A percentile compares a stretch with the other conserved stretches of the same genome.
These are phyloP conservation scores for Senecio squalidus DNA, from an alignment of 140 eudicot species.

Conservation along the genomic window DNA sequence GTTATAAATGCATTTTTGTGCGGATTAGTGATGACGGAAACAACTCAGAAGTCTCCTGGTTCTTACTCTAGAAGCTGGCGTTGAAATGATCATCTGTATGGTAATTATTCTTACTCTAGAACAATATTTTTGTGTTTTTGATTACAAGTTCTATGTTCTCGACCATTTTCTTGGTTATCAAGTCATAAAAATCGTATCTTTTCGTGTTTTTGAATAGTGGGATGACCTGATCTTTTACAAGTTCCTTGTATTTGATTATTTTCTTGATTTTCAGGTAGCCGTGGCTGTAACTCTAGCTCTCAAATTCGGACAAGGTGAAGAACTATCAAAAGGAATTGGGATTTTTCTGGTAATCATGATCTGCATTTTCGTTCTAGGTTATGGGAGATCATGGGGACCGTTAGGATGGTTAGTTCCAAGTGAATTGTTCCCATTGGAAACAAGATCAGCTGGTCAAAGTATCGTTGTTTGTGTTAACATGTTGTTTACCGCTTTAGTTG, in stretches of 20 bases:
- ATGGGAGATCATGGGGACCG: slow-evolving; percentile 97
- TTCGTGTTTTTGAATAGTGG: background rate
- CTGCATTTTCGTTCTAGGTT: slow-evolving; percentile 73
- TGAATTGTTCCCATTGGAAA: slow-evolving; percentile 86
- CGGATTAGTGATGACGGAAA: too few species aligned
- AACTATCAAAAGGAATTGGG: slow-evolving; percentile 50
- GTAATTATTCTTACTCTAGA: slow-evolving; percentile 32
- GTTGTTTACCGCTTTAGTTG: slow-evolving; percentile 79
- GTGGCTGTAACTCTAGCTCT: slow-evolving; percentile 57
- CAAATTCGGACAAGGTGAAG: slow-evolving; percentile 60
- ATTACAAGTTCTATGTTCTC: too few species aligned
- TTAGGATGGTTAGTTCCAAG: slow-evolving; percentile 94
- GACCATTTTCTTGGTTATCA: background rate
- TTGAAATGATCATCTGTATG: slow-evolving; percentile 61
- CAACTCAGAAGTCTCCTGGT: too few species aligned
- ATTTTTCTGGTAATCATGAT: slow-evolving; percentile 51
- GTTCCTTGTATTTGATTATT: background rate
- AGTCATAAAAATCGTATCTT: background rate
- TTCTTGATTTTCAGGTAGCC: slow-evolving; percentile 45
- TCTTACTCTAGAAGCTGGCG: slow-evolving; percentile 87
- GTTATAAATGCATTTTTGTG: too few species aligned
- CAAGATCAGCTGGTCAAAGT: slow-evolving; percentile 92
- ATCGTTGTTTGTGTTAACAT: slow-evolving; percentile 89
- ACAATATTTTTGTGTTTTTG: too few species aligned
- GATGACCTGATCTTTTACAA: background rate